Percentiles rank a stretch among this genome's conserved stretches.
Evolutionary conservation across 2,329 filamentous ascomycete species (phyloP).

Genomic region (Alternaria incomplexa): DNA sequence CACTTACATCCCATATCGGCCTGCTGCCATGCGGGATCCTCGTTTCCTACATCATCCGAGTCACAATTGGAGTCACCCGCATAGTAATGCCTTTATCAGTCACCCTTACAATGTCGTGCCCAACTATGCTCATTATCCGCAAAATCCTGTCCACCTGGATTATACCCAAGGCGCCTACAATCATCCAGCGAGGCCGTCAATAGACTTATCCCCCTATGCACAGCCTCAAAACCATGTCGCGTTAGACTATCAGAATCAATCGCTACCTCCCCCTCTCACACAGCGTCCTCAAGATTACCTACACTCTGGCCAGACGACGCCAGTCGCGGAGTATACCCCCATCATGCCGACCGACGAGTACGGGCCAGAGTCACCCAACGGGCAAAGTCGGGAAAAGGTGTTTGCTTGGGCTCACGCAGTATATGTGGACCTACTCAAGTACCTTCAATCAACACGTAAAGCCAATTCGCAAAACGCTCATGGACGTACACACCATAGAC

Average conservation of each 20-base stretch:
- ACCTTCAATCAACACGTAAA: slow-evolving; percentile 54
- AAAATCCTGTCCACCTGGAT: slow-evolving; percentile 32
- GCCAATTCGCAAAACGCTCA: slow-evolving; percentile 49
- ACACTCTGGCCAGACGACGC: slow-evolving; percentile 40
- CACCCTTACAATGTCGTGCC: slow-evolving; percentile 36
- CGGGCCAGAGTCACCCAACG: slow-evolving; percentile 51
- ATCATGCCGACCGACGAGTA: slow-evolving; percentile 43
- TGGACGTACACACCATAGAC: slow-evolving; percentile 55
- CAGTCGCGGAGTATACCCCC: slow-evolving; percentile 29
- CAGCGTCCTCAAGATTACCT: slow-evolving; percentile 36
- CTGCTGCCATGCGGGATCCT: slow-evolving; percentile 50
- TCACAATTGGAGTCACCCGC: slow-evolving; percentile 41
- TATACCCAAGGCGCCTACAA: slow-evolving; percentile 33
- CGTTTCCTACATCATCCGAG: slow-evolving; percentile 42
- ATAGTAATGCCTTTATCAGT: slow-evolving; percentile 34
- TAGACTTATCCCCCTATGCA: slow-evolving; percentile 35
- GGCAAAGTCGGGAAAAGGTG: slow-evolving; percentile 51
- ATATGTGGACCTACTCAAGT: slow-evolving; percentile 57
- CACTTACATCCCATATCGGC: slow-evolving; percentile 49
- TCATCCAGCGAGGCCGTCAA: slow-evolving; percentile 24
- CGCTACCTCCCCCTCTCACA: slow-evolving; percentile 23
- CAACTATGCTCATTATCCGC: slow-evolving; percentile 33
- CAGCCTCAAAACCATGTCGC: slow-evolving; percentile 31
- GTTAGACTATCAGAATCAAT: slow-evolving; percentile 36
- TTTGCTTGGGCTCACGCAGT: slow-evolving; percentile 56